These are phyloP conservation scores for Fusarium sp. DNA, from an alignment of 2,329 filamentous ascomycete genomes.

Conservation along the genomic window DNA sequence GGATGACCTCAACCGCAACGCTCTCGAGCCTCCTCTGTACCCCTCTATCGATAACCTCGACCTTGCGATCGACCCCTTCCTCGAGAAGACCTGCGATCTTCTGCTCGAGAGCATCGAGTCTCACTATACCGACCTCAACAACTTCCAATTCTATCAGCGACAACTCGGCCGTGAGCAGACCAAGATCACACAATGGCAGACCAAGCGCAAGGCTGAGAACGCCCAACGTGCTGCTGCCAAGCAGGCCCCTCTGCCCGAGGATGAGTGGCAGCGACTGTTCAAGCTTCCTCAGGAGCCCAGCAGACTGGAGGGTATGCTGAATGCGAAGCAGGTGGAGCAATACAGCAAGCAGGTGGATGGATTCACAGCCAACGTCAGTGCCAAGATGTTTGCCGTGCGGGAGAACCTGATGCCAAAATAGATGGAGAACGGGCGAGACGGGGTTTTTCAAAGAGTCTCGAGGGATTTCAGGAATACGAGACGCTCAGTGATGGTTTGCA, in stretches of 20 bases:
- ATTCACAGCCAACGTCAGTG: slow-evolving; percentile 89
- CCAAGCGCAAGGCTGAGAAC: slow-evolving; percentile 97
- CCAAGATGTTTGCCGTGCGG: slow-evolving; percentile 98
- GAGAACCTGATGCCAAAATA: slow-evolving; percentile 72
- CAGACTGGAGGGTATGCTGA: slow-evolving; percentile 91
- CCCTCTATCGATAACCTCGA: slow-evolving; percentile 92
- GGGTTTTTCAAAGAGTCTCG: slow-evolving; percentile 42
- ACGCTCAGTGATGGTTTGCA: slow-evolving; percentile 54
- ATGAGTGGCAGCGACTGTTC: slow-evolving; percentile 98
- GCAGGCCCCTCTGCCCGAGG: slow-evolving; percentile 89
- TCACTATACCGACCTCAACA: slow-evolving; percentile 99
- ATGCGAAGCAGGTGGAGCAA: slow-evolving; percentile 96
- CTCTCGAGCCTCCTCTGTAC: slow-evolving; percentile 74
- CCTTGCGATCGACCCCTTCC: slow-evolving; percentile 94
- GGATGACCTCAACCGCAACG: slow-evolving; percentile 77
- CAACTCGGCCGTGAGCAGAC: slow-evolving; percentile 92
- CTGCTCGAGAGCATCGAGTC: slow-evolving; percentile 96
- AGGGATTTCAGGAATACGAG: slow-evolving; percentile 45
- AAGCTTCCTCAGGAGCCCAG: slow-evolving; percentile 97
- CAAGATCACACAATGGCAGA: slow-evolving; percentile 97
- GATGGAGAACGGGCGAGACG: slow-evolving; percentile 27
- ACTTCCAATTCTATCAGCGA: slow-evolving; percentile 96
- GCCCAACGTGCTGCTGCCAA: slow-evolving; percentile 85
- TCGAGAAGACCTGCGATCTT: slow-evolving; percentile 98
- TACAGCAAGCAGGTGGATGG: slow-evolving; percentile 97